A percentile compares a stretch with the other conserved stretches of the same genome.
These are phyloP conservation scores for Magnolia kwangsiensis DNA, from an alignment of 164 flowering plant species.

Conservation along the genomic window DNA sequence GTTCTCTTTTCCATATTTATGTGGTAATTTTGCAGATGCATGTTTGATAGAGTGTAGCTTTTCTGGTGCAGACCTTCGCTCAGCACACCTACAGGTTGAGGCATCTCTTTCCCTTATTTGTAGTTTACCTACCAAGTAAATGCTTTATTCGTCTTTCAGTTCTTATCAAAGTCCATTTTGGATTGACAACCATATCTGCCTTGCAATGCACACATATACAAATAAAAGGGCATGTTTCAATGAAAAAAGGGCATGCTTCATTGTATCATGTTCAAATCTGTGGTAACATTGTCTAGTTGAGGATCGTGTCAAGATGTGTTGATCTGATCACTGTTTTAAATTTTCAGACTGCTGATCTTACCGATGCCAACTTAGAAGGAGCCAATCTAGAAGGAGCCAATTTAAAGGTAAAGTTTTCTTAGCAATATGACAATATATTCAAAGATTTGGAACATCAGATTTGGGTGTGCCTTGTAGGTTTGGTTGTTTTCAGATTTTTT, in stretches of 20 bases:
- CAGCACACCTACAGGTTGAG: constrained; percentile 87
- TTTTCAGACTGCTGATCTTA: constrained; percentile 82
- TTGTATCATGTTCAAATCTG: not conserved
- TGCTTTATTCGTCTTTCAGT: not conserved
- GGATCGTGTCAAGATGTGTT: not conserved
- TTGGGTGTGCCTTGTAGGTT: not conserved
- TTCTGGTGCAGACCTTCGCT: constrained; percentile 83
- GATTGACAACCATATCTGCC: not conserved
- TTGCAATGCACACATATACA: not conserved
- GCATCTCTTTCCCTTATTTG: not conserved
- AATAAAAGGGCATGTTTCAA: not conserved
- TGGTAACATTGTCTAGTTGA: not conserved
- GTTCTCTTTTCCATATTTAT: not conserved
- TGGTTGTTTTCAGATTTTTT: not conserved
- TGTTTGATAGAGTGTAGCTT: constrained; percentile 78
- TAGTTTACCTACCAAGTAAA: not conserved
- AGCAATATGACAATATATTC: not conserved
- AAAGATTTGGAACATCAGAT: not conserved
- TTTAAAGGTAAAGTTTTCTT: constrained; percentile 40
- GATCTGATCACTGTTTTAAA: not conserved
- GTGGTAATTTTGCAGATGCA: constrained; percentile 56
- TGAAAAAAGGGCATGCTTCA: not conserved
- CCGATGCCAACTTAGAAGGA: constrained; percentile 87
- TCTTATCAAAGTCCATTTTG: not conserved
- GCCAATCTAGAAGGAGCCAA: constrained; percentile 95